Base-by-base conservation (phyloP, 1,139 yeast species). In the Lodderomyces margitis region DNA sequence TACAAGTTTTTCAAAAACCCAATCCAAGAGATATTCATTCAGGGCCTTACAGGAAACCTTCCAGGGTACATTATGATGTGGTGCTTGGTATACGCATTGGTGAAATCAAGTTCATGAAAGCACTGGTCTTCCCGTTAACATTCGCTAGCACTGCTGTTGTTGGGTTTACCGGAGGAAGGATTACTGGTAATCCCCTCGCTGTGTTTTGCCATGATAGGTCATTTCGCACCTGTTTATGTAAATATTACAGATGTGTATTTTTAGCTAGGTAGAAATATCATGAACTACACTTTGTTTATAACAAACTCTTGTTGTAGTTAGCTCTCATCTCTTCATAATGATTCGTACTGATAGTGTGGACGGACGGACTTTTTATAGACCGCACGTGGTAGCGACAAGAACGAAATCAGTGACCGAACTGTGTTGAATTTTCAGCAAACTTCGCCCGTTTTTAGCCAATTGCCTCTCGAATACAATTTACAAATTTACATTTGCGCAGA, bases 51-150 rank as follows among this genome's bases (percentile, higher is more conserved):
- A 14, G 66, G 81, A 31, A 81, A 81, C 44, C 55, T 84, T 12
- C 79, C 91, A 2, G 87, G 92, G 14, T 87, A 69, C 55, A 70
- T 85, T 21, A 83, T 87, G 83, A 80, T 85, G 71, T 87, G 96
- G 96, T 85, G 95, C 50, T 68, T 87, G 56, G 78, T 83, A 36
- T 83, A 79, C 62, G 94, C 92, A 0, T 64, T 87, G 51, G 78
- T 75, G 8, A 60, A 58, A 45, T 61, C 51, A 12, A 47, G 45
- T 28, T 43, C 46, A 3, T 49, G 36, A 36, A 15, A 11, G 23
- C n/a, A 28, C 3, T n/a, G n/a, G n/a, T n/a, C n/a, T n/a, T n/a
- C n/a, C n/a, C n/a, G n/a, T n/a, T n/a, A n/a, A n/a, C n/a, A n/a
- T n/a, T n/a, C n/a, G n/a, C n/a, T n/a, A n/a, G n/a, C n/a, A n/a